Percentiles rank a stretch among this genome's conserved stretches.
phyloP scores from a whole-genome alignment of 805 yeast genomes.

The Kuraishia cidri region DNA sequence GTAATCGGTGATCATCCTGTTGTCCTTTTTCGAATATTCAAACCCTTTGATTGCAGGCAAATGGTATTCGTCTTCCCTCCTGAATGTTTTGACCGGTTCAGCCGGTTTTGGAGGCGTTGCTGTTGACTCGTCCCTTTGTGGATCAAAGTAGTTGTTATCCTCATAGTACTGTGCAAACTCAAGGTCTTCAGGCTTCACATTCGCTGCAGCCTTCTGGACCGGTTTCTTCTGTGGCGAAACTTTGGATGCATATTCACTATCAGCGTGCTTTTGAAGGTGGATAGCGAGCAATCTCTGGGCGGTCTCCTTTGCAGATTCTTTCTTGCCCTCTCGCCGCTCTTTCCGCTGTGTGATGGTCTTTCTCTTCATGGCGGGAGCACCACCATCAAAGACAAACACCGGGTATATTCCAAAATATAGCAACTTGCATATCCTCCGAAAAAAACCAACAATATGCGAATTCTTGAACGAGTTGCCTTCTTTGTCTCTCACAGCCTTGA shows the following conservation, averaged over 20 bases:
- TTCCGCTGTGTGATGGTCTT: slow-evolving; percentile 69
- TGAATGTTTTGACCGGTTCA: slow-evolving; percentile 20
- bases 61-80: slow-evolving; percentile 74
- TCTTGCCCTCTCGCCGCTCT: slow-evolving; percentile 65
- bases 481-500: slow-evolving; percentile 86
- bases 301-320: slow-evolving; percentile 59
- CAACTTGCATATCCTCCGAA: slow-evolving; percentile 85
- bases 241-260: slow-evolving; percentile 8
- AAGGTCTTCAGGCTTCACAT: slow-evolving; percentile 12
- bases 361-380: slow-evolving; percentile 77
- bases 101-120: slow-evolving; percentile 1
- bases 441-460: slow-evolving; percentile 93
- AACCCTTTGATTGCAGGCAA: slow-evolving; percentile 63
- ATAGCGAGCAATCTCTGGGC: slow-evolving; percentile 77
- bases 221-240: slow-evolving; percentile 1
- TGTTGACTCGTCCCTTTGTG: slow-evolving; percentile 4
- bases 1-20: slow-evolving; percentile 63
- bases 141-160: slow-evolving; percentile 15
- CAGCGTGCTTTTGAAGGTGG: slow-evolving; percentile 58
- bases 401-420: slow-evolving; percentile 83
- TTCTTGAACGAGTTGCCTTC: slow-evolving; percentile 71
- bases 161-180: slow-evolving; percentile 26
- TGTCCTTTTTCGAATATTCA: slow-evolving; percentile 46
- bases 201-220: slow-evolving; percentile 2
- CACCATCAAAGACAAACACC: slow-evolving; percentile 92